Evolutionary conservation across 495 filamentous ascomycete species (phyloP), one percentile per base, ranked within the genome.

Genomic region (Penicillium longicatenatum): DNA sequence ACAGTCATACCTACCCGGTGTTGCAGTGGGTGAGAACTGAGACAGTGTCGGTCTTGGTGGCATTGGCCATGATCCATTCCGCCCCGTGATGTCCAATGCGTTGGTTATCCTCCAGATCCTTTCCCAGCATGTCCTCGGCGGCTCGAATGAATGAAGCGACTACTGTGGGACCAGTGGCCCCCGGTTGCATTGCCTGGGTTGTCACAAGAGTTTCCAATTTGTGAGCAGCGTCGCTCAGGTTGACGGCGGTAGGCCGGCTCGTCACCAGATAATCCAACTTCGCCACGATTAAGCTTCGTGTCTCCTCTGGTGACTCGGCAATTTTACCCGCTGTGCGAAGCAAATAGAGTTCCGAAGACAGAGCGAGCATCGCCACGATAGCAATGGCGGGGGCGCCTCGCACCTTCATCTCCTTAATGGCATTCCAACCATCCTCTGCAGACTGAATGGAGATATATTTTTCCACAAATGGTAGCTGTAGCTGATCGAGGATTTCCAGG

Each of bases 21-120:
- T 98, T 98, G 75, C 94, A 98, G 74, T 98, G 94, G 21, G 94
- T 98, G 60, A 98, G 70, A 30, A 98, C 86, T 10, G 86, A 87
- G 86, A 79, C 67, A 77, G 79, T 46, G 39, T 45, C 71, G 48
- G 68, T 44, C 66, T 63, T 51, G 51, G 60, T 64, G 41, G 75
- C 71, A 60, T 86, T 75, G 19, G 74, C 69, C 50, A 81, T 68
- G 33, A 98, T 86, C 90, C 93, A 98, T 61, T 86, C 82, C 4
- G 92, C 90, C 11, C 94, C 94, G 64, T 88, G 78, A 55, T 82
- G 76, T 42, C 94, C 94, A 67, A 98, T 97, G 9, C 76, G 82
- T 62, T 87, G 82, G 70, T 98, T 98, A 65, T 93, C 93, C 47
- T 83, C 69, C 24, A 94, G 83, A 72, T 98, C 94, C 65, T 91